Evolutionary conservation across 257 asterid species (phyloP).

Genomic region (Plantago major): DNA sequence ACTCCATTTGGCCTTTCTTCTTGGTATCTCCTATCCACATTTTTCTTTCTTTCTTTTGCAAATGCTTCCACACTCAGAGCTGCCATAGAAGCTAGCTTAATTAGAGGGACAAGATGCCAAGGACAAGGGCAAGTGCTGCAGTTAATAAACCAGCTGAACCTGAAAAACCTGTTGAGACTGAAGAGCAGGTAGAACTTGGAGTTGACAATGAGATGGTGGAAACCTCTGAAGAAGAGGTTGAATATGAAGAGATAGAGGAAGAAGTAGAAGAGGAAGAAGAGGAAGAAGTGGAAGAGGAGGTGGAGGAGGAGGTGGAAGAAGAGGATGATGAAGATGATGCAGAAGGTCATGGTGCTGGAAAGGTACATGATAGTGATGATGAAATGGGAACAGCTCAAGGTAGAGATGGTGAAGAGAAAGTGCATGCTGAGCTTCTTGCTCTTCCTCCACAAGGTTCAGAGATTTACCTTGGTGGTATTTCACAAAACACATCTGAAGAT

Average conservation of each 20-base stretch:
- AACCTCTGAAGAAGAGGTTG: slow-evolving; percentile 70
- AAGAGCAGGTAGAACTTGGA: slow-evolving; percentile 67
- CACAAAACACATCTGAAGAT: slow-evolving; percentile 62
- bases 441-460: slow-evolving; percentile 97
- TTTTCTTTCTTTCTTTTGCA: slow-evolving; percentile 81
- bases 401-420: slow-evolving; percentile 42
- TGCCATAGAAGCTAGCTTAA: slow-evolving; percentile 52
- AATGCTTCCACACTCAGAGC: slow-evolving; percentile 80
- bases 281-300: slow-evolving; percentile 51
- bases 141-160: slow-evolving; percentile 51
- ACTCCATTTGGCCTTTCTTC: slow-evolving; percentile 75
- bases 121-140: slow-evolving; percentile 60
- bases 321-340: slow-evolving; percentile 34
- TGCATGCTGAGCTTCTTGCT: slow-evolving; percentile 80
- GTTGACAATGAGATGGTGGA: slow-evolving; percentile 67
- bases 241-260: slow-evolving; percentile 67
- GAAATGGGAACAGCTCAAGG: slow-evolving; percentile 50
- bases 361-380: slow-evolving; percentile 36
- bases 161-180: slow-evolving; percentile 58
- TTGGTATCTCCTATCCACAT: slow-evolving; percentile 67
- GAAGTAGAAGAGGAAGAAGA: slow-evolving; percentile 60
- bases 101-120: slow-evolving; percentile 78
- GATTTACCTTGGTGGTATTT: slow-evolving; percentile 84
- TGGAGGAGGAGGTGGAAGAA: slow-evolving; percentile 45
- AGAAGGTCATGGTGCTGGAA: slow-evolving; percentile 27